Evolutionary conservation across 2,329 filamentous ascomycete species (phyloP).

Genomic region (Elsinoe australis): DNA sequence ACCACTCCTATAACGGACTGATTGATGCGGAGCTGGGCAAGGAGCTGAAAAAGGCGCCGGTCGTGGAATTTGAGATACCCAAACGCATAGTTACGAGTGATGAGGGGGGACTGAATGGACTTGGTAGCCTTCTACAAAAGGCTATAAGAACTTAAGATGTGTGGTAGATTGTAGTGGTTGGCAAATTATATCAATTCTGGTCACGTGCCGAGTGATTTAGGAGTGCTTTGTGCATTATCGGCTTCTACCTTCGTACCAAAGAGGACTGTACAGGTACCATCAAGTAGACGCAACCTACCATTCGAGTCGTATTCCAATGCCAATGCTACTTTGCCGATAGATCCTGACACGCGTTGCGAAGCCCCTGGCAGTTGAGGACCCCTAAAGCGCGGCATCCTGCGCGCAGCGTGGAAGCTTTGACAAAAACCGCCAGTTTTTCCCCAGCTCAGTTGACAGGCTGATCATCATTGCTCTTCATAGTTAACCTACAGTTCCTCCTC

Average conservation of each 20-base stretch:
- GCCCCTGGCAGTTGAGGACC: background rate
- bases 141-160: constrained; percentile 22
- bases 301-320: no score
- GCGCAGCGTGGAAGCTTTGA: constrained; percentile 2
- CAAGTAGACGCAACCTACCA: no score
- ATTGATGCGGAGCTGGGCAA: constrained; percentile 77
- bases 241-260: no score
- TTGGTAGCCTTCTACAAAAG: constrained; percentile 25
- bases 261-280: no score
- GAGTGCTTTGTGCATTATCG: no score
- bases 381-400: background rate
- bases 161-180: no score
- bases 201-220: no score
- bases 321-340: no score
- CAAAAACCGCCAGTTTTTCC: background rate
- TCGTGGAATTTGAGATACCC: constrained; percentile 90
- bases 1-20: constrained; percentile 82
- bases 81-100: constrained; percentile 61
- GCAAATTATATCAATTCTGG: no score
- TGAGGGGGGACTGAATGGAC: constrained; percentile 25
- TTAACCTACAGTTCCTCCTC: no score
- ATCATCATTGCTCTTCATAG: background rate
- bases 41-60: constrained; percentile 74
- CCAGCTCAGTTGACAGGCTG: background rate
- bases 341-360: no score